phyloP scores from a whole-genome alignment of 1,139 yeast species.

The Arxiozyma bovina region DNA sequence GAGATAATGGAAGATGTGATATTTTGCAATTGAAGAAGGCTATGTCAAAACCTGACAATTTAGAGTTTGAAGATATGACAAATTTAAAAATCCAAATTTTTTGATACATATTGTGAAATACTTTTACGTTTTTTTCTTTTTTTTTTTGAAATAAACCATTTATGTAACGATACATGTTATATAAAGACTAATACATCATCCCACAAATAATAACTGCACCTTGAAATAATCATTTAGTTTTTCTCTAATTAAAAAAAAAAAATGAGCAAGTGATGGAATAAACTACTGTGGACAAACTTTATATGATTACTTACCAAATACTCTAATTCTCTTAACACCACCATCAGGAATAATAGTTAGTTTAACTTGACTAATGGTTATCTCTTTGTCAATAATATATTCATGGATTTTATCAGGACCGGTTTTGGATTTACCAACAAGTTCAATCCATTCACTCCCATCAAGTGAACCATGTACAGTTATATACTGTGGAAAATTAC shows the following conservation, averaged over 20 bases:
- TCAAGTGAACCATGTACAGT: conserved; percentile 46
- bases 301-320: conserved; percentile 43
- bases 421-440: conserved; percentile 66
- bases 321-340: conserved; percentile 84
- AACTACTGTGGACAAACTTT: too few relatives aligned
- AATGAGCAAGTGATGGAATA: too few relatives aligned
- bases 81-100: conserved; percentile 43
- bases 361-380: conserved; percentile 54
- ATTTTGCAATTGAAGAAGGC: too few relatives aligned
- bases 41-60: conserved; percentile 32
- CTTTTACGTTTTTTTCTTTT: too few relatives aligned
- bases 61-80: conserved; percentile 43
- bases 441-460: conserved; percentile 45
- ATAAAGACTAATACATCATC: too few relatives aligned
- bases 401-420: conserved; percentile 73
- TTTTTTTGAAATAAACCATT: too few relatives aligned
- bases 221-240: too few relatives aligned
- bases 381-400: conserved; percentile 31
- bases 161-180: too few relatives aligned
- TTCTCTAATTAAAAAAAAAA: too few relatives aligned
- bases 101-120: conserved; percentile 29
- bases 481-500: conserved; percentile 81
- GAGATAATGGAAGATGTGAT: too few relatives aligned
- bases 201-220: too few relatives aligned
- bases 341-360: conserved; percentile 90